These are phyloP conservation scores for Rhytidiadelphus loreus DNA, from an alignment of 225 moss, liverwort and hornwort genomes.

Conservation along the genomic window DNA sequence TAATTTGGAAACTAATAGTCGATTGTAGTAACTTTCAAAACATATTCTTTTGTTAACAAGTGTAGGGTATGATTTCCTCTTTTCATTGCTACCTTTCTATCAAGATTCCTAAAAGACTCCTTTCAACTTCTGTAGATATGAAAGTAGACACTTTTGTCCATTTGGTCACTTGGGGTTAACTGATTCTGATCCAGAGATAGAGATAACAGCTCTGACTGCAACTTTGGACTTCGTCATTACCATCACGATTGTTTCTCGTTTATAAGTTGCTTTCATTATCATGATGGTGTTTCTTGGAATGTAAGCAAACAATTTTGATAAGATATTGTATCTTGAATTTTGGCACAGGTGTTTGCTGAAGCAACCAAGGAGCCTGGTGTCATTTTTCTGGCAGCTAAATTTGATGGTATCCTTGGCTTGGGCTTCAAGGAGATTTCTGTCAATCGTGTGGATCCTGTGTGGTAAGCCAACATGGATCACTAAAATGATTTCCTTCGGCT, in stretches of 20 bases:
- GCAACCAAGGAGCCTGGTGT: slow-evolving; percentile 60
- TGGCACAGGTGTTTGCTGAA: slow-evolving; percentile 23
- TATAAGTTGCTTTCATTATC: not conserved
- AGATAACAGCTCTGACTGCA: not conserved
- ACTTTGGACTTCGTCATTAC: not conserved
- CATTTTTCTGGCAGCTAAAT: slow-evolving; percentile 77
- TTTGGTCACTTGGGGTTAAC: not conserved
- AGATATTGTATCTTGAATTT: not conserved
- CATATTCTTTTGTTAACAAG: not conserved
- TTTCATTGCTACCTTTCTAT: not conserved
- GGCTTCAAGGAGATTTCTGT: slow-evolving; percentile 94
- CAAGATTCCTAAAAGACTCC: not conserved
- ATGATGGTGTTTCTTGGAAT: not conserved
- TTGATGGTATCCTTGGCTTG: slow-evolving; percentile 83
- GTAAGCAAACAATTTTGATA: not conserved
- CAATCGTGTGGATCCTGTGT: slow-evolving; percentile 62
- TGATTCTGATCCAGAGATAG: not conserved
- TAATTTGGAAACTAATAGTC: not conserved
- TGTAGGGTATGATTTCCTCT: too few species aligned
- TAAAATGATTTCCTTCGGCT: not conserved
- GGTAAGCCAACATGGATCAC: slow-evolving; percentile 20
- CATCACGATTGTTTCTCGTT: not conserved
- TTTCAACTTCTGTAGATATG: not conserved
- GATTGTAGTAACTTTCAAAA: not conserved
- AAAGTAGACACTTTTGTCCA: not conserved